Base-by-base conservation (phyloP, 2,329 filamentous ascomycete species). In the Cucurbitaria berberidis region DNA sequence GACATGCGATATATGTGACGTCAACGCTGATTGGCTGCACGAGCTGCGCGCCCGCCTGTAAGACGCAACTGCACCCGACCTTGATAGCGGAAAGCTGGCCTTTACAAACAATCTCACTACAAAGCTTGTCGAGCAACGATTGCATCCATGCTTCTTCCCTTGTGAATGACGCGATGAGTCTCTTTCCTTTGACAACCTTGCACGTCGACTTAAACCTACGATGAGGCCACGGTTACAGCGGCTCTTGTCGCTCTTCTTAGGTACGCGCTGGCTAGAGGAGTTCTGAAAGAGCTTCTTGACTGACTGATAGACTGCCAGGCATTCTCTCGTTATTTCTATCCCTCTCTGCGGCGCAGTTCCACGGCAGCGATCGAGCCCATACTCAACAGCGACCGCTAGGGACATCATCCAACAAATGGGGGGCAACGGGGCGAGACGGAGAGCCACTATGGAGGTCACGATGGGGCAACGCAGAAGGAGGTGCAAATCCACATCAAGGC, bases 211-310 rank as follows among this genome's bases (percentile, higher is more conserved):
- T 26, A 44, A 34, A 45, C 18, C 61, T 45, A 67, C 61, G 52
- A 75, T 75, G 73, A 74, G 66, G 65, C 68, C 62, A 57, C 67
- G 59, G 58, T 57, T 66, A 53, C 66, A 57, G 70, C 73, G 72
- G 71, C 69, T 68, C 46, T 60, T 71, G 66, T 70, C 70, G 71
- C 68, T 74, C 51, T 53, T 71, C 50, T 65, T 73, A 44, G 62
- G 72, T 75, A 65, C 40, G 69, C 55, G 32, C n/a, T n/a, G 19
- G 15, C 38, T 45, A 26, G 29, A 52, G 53, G 44, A 41, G 24
- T 40, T 45, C 38, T 43, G 44, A 27, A 47, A 43, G 43, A 36
- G 51, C 44, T 53, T 45, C 56, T 50, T 61, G 50, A 59, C 63
- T 68, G 53, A 70, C 65, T 51, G 40, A 29, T 55, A 55, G 40